These are phyloP conservation scores for Funneliformis mosseae DNA, from an alignment of 192 early-diverging fungal genomes.

Conservation along the genomic window DNA sequence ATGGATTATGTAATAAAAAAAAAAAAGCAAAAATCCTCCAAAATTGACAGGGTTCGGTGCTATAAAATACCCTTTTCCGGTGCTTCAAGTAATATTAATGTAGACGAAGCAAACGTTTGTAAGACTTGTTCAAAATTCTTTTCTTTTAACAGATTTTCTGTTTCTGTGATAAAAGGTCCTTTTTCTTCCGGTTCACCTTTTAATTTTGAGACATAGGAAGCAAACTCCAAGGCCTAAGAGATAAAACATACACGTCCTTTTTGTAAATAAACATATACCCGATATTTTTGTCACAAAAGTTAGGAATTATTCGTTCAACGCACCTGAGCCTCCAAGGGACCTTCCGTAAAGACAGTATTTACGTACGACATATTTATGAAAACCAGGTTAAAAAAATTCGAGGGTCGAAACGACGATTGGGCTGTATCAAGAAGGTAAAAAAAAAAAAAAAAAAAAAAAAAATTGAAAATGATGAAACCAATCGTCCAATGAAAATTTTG, in stretches of 20 bases:
- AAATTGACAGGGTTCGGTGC: background rate
- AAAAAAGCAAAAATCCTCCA: background rate
- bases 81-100: constrained; percentile 55
- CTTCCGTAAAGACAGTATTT: constrained; percentile 33
- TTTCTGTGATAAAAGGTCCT: constrained; percentile 49
- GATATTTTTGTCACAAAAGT: background rate
- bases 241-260: too few species aligned
- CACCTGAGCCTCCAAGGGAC: constrained; percentile 31
- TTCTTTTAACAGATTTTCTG: constrained; percentile 55
- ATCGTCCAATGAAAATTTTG: too few species aligned
- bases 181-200: constrained; percentile 53
- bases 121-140: constrained; percentile 63
- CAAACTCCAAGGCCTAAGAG: constrained; percentile 69
- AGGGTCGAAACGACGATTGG: background rate
- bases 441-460: too few species aligned
- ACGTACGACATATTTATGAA: constrained; percentile 25
- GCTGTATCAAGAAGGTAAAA: too few species aligned
- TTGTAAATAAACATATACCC: too few species aligned
- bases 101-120: constrained; percentile 57
- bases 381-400: background rate
- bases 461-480: too few species aligned
- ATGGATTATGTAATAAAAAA: background rate
- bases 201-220: constrained; percentile 63
- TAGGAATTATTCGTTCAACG: background rate
- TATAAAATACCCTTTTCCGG: constrained; percentile 57